Conservation (phyloP, 2,329 filamentous ascomycete species). For the Pseudocercospora cruenta region DNA sequence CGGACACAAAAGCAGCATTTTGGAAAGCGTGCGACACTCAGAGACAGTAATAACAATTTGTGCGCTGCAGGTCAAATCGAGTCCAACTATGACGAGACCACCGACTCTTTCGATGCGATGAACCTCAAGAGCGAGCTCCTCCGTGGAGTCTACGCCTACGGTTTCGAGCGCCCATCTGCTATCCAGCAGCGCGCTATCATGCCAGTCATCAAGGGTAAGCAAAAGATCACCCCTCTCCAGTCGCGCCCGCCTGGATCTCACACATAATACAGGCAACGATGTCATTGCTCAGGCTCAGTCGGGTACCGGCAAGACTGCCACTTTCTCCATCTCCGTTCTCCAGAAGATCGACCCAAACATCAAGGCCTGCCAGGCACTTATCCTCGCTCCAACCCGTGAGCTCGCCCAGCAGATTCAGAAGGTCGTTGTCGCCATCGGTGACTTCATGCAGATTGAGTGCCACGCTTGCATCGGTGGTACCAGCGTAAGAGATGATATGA, state of each 20-base stretch:
- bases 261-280: conserved; percentile 72
- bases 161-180: conserved; percentile 99
- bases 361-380: conserved; percentile 97
- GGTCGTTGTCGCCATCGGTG: conserved; percentile 96
- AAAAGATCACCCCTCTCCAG: neutral
- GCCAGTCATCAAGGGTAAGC: conserved; percentile 98
- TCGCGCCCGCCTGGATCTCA: conserved; percentile 15
- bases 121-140: conserved; percentile 95
- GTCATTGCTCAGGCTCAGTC: conserved; percentile 99
- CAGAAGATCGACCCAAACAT: conserved; percentile 96
- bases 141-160: conserved; percentile 98
- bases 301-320: conserved; percentile 99
- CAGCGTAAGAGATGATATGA: conserved; percentile 97
- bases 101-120: conserved; percentile 99
- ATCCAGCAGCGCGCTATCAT: conserved; percentile 99
- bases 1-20: conserved; percentile 11
- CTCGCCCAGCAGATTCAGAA: conserved; percentile 99
- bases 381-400: conserved; percentile 97
- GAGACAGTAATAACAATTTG: conserved; percentile 13
- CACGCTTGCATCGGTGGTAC: conserved; percentile 99
- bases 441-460: conserved; percentile 99
- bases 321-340: conserved; percentile 98
- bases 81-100: conserved; percentile 99
- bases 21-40: conserved; percentile 1
- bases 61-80: conserved; percentile 87